phyloP scores from a whole-genome alignment of 306 rosid species.

The Quercus gilva region DNA sequence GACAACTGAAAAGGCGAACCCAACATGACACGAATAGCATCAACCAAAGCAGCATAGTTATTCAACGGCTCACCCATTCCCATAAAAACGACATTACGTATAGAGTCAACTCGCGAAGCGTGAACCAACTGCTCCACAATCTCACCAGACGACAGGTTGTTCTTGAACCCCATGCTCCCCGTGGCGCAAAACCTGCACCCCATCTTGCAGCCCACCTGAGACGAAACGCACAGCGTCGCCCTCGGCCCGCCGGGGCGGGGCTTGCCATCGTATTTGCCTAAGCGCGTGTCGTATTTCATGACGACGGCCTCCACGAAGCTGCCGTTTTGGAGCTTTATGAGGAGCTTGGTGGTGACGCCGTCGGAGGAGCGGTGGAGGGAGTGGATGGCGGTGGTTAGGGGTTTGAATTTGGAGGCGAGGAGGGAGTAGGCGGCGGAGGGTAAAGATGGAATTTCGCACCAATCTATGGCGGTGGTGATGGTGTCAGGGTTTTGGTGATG shows the following conservation, averaged over 20 bases:
- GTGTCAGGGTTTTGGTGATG: not conserved
- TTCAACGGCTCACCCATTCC: conserved; percentile 99
- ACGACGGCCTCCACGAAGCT: conserved; percentile 85
- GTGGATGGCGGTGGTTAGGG: conserved; percentile 75
- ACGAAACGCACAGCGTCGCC: conserved; percentile 84
- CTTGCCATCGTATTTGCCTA: conserved; percentile 76
- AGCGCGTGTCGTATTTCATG: conserved; percentile 79
- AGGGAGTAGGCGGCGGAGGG: conserved; percentile 65
- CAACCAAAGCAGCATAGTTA: conserved; percentile 77
- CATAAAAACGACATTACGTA: conserved; percentile 95
- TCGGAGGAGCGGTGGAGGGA: conserved; percentile 77
- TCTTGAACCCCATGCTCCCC: conserved; percentile 95
- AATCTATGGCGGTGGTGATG: conserved; percentile 2
- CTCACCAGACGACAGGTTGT: conserved; percentile 72
- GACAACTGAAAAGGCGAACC: conserved; percentile 82
- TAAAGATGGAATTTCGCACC: conserved; percentile 61
- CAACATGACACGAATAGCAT: conserved; percentile 77
- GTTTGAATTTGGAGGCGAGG: conserved; percentile 57
- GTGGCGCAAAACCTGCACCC: conserved; percentile 98
- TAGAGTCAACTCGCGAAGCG: conserved; percentile 66
- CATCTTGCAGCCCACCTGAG: conserved; percentile 99
- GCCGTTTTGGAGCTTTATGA: conserved; percentile 77
- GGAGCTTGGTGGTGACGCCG: conserved; percentile 78
- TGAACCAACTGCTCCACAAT: conserved; percentile 88
- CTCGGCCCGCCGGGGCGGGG: conserved; percentile 77